Percentiles rank a stretch among this genome's conserved stretches.
phyloP scores from a whole-genome alignment of 2,329 filamentous ascomycete genomes.

The Diaporthe citrichinensis region DNA sequence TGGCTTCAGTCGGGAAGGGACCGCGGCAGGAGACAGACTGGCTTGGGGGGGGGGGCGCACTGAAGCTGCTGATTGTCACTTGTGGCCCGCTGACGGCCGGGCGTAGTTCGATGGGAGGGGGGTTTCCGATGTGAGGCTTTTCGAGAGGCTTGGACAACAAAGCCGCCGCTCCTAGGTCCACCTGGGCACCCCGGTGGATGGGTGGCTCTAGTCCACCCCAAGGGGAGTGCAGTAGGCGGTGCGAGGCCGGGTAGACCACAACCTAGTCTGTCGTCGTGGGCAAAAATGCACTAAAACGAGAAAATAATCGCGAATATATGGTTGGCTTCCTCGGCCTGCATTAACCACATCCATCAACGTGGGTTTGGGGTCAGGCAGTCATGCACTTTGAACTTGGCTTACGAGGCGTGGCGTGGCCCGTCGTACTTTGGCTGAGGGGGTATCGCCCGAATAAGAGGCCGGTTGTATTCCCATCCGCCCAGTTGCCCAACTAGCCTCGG shows the following conservation, averaged over 20 bases:
- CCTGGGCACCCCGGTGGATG: slow-evolving; percentile 22
- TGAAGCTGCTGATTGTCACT: slow-evolving; percentile 23
- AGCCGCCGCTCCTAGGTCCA: slow-evolving; percentile 30
- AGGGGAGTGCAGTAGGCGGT: slow-evolving; percentile 11
- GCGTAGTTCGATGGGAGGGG: slow-evolving; percentile 30
- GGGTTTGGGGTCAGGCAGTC: slow-evolving; percentile 19
- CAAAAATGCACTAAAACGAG: slow-evolving; percentile 31
- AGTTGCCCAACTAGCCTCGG: slow-evolving; percentile 9
- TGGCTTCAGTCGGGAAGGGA: slow-evolving; percentile 29
- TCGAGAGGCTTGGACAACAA: slow-evolving; percentile 25
- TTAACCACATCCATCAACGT: slow-evolving; percentile 23
- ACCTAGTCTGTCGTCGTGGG: not conserved
- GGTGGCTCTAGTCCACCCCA: slow-evolving; percentile 28
- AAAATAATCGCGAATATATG: slow-evolving; percentile 28
- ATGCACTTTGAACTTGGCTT: slow-evolving; percentile 27
- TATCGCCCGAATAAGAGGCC: slow-evolving; percentile 2
- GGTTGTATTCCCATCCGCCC: slow-evolving; percentile 14
- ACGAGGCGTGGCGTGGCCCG: slow-evolving; percentile 29
- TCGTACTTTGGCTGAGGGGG: slow-evolving; percentile 12
- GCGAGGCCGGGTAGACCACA: not conserved
- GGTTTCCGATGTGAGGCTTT: slow-evolving; percentile 32
- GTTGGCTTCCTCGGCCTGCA: slow-evolving; percentile 25
- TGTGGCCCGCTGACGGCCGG: slow-evolving; percentile 35
- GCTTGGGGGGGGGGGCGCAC: slow-evolving; percentile 7
- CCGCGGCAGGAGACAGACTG: slow-evolving; percentile 17